Evolutionary conservation across 345 rosid species (phyloP), one percentile per base, ranked within the genome.

Genomic region (Raphanus raphanistrum): DNA sequence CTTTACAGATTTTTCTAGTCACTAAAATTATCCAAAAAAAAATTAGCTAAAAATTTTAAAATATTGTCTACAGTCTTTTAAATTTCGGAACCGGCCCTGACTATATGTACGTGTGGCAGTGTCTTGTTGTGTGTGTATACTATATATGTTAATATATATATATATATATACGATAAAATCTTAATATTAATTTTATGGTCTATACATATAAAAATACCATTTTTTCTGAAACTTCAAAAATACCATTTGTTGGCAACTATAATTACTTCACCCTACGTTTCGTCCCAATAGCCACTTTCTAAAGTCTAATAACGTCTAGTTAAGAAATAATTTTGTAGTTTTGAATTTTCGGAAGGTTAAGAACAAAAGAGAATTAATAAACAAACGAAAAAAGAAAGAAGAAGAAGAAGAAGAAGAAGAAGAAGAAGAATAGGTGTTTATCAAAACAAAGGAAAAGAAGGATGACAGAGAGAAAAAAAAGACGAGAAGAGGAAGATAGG

Each of bases 401-500:
- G 45, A 35, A 13, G 50, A 65, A 35, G 45, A 35, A 52, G 43
- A 43, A 6, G 55, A 29, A 12, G 35, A 38, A 55, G 35, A 48
- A 35, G 38, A 38, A n/a, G 52, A 66, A 36, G 50, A 38, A 55
- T 35, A 48, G 66, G 31, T 55, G 61, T 55, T 21, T 55, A 55
- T 21, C 65, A n/a, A 50, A 27, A 10, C 16, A 63, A 66, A 63
- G 5, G 58, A 60, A 65, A 35, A 31, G 31, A 55, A 31, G 2
- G 55, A 61, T 58, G 41, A 27, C 48, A 21, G 21, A 21, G 21
- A 3, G 5, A 12, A 50, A 45, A 48, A 79, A 67, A 67, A 35
- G 69, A 48, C 45, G 58, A 21, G 59, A 68, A 52, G 74, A 63
- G 70, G 79, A 63, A 54, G 74, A 68, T 36, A 74, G 48, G 45